phyloP scores from a whole-genome alignment of 306 rosid genomes.

The Vicia sativa region DNA sequence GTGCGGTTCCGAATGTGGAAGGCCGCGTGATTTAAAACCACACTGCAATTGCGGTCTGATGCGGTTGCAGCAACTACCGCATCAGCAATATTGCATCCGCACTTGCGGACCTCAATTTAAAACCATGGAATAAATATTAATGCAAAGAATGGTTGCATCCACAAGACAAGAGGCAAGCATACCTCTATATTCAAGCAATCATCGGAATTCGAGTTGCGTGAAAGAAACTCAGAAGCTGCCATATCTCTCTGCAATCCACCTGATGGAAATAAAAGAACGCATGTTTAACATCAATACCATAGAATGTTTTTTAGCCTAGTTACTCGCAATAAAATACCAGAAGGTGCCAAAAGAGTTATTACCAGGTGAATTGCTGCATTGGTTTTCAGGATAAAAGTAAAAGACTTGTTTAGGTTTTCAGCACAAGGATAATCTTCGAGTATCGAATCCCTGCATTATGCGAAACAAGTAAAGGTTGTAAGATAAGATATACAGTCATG shows the following conservation, averaged over 20 bases:
- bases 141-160: not conserved
- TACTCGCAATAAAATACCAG: conserved; percentile 11
- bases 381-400: conserved; percentile 52
- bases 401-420: conserved; percentile 48
- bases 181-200: conserved; percentile 52
- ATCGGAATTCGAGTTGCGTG: conserved; percentile 41
- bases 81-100: no score
- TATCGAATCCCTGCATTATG: conserved; percentile 66
- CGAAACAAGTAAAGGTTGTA: conserved; percentile 36
- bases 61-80: no score
- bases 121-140: no score
- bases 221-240: conserved; percentile 39
- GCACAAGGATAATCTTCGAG: conserved; percentile 56
- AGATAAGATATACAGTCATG: conserved; percentile 20
- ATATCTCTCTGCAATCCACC: conserved; percentile 42
- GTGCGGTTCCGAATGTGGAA: no score
- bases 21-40: no score
- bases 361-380: conserved; percentile 39
- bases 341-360: conserved; percentile 30
- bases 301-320: conserved; percentile 26
- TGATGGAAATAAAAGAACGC: conserved; percentile 44
- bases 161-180: conserved; percentile 27
- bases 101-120: no score
- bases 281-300: conserved; percentile 34
- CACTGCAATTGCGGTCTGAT: no score